Base-by-base conservation (phyloP, 345 rosid species). In the Euphorbia lathyris region DNA sequence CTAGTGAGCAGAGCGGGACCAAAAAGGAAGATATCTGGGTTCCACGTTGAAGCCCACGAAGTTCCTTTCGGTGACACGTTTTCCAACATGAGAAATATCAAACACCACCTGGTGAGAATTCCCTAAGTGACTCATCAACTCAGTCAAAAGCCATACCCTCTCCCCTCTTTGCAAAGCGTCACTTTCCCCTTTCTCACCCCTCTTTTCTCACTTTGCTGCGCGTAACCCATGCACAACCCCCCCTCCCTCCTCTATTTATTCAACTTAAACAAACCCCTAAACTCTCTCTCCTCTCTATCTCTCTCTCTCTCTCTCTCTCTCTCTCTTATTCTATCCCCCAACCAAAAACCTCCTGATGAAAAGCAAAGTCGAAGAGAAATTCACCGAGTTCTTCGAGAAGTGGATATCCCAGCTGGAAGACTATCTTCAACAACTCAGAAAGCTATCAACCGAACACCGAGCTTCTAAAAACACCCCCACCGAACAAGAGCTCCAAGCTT, bases 381-480 rank as follows among this genome's bases (percentile, higher is more conserved):
- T 93, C 73, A 32, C 79, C 0, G 82, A 83, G 78, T 90, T 86
- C 70, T 85, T 74, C 42, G 87, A 84, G 65, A 80, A 70, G 51
- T 93, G 97, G 98, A 23, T 81, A 0, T 25, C 52, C 50, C 88
- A 86, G 72, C 90, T 87, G 10, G 87, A 87, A 13, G 86, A 72
- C 30, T 74, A 80, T 72, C 73, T 77, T 16, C 81, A 76, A 6
- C 86, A 82, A 36, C 82, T 89, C 0, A 14, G 70, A 10, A 51
- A 13, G 25, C 67, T 75, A 13, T 17, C n/a, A 2, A 12, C 7
- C 38, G 4, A 34, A 3, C 38, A 34, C 38, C 38, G 7, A 34
- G n/a, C n/a, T n/a, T n/a, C n/a, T n/a, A n/a, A n/a, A n/a, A n/a
- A 7, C 5, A 40, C 5, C 45, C 4, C 45, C 45, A 40, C 45